Evolutionary conservation across 2,329 filamentous ascomycete species (phyloP).

Genomic region (Colletotrichum horii): DNA sequence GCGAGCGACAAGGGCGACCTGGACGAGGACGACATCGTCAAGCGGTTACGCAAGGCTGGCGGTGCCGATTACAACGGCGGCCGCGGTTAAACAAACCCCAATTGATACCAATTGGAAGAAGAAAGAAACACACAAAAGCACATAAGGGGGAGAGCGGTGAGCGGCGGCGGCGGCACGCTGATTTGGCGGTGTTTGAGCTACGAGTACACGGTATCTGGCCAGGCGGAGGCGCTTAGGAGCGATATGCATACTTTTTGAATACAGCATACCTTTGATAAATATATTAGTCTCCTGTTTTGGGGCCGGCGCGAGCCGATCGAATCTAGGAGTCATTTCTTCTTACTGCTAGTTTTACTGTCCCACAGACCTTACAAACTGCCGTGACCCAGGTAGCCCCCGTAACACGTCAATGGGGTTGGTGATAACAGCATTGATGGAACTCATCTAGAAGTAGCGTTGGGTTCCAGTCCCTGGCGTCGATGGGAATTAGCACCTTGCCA

Average conservation of each 20-base stretch:
- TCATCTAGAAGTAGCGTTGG: background rate
- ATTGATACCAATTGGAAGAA: background rate
- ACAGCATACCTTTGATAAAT: slow-evolving; percentile 20
- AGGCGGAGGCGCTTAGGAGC: slow-evolving; percentile 16
- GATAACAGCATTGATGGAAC: background rate
- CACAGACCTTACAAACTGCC: fast-evolving
- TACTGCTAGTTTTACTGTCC: background rate
- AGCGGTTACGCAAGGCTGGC: slow-evolving; percentile 67
- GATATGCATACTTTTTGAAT: slow-evolving; percentile 14
- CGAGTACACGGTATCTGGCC: slow-evolving; percentile 20
- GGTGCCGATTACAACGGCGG: slow-evolving; percentile 76
- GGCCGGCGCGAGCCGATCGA: slow-evolving; percentile 10
- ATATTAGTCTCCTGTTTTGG: background rate
- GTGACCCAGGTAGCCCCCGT: fast-evolving
- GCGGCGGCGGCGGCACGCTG: background rate
- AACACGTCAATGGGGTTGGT: fast-evolving
- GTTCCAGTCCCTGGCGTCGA: background rate
- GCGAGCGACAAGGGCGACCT: slow-evolving; percentile 65
- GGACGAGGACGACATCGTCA: slow-evolving; percentile 65
- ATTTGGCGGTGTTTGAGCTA: slow-evolving; percentile 3
- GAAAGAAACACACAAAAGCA: background rate
- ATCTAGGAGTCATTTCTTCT: background rate
- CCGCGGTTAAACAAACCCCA: slow-evolving; percentile 47
- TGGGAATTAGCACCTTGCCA: background rate
- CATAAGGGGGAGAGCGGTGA: background rate